These are phyloP conservation scores for Calonectria pauciramosa DNA, from an alignment of 2,329 filamentous ascomycete species.

Conservation along the genomic window DNA sequence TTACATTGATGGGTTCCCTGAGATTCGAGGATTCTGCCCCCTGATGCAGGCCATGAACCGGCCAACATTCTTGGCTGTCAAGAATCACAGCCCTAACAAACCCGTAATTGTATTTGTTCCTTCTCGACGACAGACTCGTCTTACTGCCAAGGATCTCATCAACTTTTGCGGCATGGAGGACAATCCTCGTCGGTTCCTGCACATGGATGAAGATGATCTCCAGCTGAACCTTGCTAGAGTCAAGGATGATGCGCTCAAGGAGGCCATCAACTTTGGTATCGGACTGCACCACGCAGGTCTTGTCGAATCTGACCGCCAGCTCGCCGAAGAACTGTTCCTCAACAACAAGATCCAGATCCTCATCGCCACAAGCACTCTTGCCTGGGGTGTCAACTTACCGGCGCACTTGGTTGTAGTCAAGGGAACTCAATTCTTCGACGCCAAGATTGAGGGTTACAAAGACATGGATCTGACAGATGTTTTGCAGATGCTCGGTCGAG, in stretches of 20 bases:
- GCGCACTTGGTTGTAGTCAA: constrained; percentile 98
- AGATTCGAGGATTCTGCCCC: constrained; percentile 94
- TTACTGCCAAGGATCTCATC: constrained; percentile 96
- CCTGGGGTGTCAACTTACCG: constrained; percentile 98
- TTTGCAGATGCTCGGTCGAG: constrained; percentile 96
- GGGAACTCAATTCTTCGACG: constrained; percentile 97
- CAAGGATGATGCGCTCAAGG: constrained; percentile 92
- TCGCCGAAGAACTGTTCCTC: constrained; percentile 94
- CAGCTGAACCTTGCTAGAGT: constrained; percentile 89
- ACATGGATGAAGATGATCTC: constrained; percentile 95
- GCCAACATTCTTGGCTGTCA: constrained; percentile 95
- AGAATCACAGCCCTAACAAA: constrained; percentile 95
- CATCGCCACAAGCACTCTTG: constrained; percentile 94
- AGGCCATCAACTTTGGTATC: constrained; percentile 97
- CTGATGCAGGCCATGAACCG: constrained; percentile 99
- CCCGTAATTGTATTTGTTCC: constrained; percentile 99
- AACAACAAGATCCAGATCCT: constrained; percentile 99
- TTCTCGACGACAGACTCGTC: constrained; percentile 91
- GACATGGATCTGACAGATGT: constrained; percentile 99
- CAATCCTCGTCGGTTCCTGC: constrained; percentile 91
- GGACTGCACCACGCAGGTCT: constrained; percentile 97
- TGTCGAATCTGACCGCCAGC: constrained; percentile 91
- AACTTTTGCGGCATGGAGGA: constrained; percentile 99
- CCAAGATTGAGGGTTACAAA: constrained; percentile 96
- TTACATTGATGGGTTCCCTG: constrained; percentile 97